Evolutionary conservation across 2,329 filamentous ascomycete genomes (phyloP).

Genomic region (Lecanicillium sp.): DNA sequence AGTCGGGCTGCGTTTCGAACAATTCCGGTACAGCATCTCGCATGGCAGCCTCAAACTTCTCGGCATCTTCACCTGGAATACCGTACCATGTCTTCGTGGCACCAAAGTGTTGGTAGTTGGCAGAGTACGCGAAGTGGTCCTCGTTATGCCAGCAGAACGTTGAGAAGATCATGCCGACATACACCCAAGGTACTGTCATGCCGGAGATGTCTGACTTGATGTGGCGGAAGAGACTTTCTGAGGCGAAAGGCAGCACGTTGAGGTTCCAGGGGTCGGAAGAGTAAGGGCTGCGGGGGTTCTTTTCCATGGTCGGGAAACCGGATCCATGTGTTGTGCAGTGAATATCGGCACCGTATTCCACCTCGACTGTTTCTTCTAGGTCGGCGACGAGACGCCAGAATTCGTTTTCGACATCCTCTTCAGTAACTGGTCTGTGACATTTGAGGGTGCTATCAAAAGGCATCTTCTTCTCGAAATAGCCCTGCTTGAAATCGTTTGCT

Average conservation of each 20-base stretch:
- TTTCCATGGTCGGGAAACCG: conserved; percentile 91
- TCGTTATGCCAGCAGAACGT: conserved; percentile 99
- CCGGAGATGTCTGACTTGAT: conserved; percentile 98
- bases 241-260: conserved; percentile 83
- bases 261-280: conserved; percentile 93
- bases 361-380: conserved; percentile 90
- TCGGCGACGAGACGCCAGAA: conserved; percentile 96
- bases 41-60: conserved; percentile 95
- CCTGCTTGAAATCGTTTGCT: conserved; percentile 89
- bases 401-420: conserved; percentile 92
- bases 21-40: conserved; percentile 88
- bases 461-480: conserved; percentile 88
- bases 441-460: conserved; percentile 80
- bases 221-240: conserved; percentile 88
- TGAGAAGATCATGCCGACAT: conserved; percentile 99
- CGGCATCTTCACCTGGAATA: conserved; percentile 86
- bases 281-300: conserved; percentile 79
- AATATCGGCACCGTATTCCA: conserved; percentile 96
- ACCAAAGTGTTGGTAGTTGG: conserved; percentile 97
- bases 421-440: conserved; percentile 72
- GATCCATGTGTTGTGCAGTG: conserved; percentile 97
- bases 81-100: conserved; percentile 99
- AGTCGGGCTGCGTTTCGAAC: conserved; percentile 93
- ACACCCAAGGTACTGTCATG: conserved; percentile 99
- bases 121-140: conserved; percentile 95